phyloP scores from a whole-genome alignment of 2,329 filamentous ascomycete genomes.

The Epicoccum nigrum region DNA sequence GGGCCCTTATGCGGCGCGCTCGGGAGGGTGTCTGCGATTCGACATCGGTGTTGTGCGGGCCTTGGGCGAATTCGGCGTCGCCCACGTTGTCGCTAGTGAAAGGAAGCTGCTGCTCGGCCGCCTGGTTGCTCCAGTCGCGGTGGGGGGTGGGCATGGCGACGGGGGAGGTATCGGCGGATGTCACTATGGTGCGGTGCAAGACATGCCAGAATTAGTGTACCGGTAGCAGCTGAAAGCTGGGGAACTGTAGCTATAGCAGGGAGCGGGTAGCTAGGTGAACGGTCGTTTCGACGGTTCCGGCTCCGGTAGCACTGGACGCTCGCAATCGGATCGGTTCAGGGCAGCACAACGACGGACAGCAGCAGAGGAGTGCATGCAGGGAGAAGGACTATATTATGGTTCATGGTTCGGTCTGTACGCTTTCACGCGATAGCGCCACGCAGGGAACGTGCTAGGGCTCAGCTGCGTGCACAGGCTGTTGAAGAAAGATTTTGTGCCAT shows the following conservation, averaged over 20 bases:
- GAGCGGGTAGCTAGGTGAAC: not conserved
- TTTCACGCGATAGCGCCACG: slow-evolving; percentile 8
- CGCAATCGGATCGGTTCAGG: slow-evolving; percentile 3
- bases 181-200: not conserved
- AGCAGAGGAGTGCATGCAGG: not conserved
- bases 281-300: too few relatives aligned
- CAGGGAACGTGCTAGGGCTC: slow-evolving; percentile 15
- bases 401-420: slow-evolving; percentile 8
- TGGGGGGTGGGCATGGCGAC: slow-evolving; percentile 15
- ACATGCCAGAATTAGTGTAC: slow-evolving; percentile 9
- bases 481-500: slow-evolving; percentile 16
- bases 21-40: slow-evolving; percentile 34
- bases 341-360: not conserved
- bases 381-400: not conserved
- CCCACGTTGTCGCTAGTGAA: slow-evolving; percentile 40
- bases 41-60: slow-evolving; percentile 27
- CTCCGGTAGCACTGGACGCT: not conserved
- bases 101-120: slow-evolving; percentile 30
- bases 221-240: not conserved
- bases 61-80: slow-evolving; percentile 37
- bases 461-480: slow-evolving; percentile 16
- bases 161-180: not conserved
- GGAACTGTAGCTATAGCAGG: not conserved
- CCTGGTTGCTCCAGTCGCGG: slow-evolving; percentile 14
- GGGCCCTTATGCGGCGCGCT: slow-evolving; percentile 35